Percentiles rank a stretch among this genome's conserved stretches.
Evolutionary conservation across 1,284 basidiomycete species (phyloP).

Genomic region (Naganishia liquefaciens): DNA sequence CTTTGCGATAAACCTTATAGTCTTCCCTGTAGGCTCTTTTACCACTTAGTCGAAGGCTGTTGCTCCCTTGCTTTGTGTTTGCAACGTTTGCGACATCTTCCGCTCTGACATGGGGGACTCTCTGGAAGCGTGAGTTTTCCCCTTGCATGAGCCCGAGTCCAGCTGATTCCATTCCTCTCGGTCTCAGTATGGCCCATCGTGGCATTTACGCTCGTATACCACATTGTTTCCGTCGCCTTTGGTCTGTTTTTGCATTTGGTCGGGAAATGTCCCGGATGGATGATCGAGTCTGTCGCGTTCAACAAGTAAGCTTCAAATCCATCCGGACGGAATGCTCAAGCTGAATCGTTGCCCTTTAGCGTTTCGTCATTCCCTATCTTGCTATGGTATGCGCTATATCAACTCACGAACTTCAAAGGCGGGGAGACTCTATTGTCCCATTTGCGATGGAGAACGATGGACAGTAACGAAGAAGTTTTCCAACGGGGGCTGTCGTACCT

Average conservation of each 20-base stretch:
- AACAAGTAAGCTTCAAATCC: conserved; percentile 44
- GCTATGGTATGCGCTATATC: conserved; percentile 40
- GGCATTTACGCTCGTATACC: conserved; percentile 42
- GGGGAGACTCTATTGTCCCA: conserved; percentile 37
- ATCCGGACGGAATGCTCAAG: no score
- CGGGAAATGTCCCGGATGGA: conserved; percentile 41
- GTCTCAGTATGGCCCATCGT: conserved; percentile 44
- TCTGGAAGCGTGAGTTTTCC: conserved; percentile 40
- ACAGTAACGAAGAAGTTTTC: conserved; percentile 36
- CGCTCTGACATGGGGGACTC: conserved; percentile 35
- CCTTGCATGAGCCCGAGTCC: not conserved
- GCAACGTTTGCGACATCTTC: conserved; percentile 42
- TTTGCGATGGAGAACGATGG: conserved; percentile 44
- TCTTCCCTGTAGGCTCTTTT: conserved; percentile 33
- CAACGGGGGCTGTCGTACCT: conserved; percentile 42
- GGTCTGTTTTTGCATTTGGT: conserved; percentile 38
- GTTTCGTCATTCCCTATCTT: conserved; percentile 46
- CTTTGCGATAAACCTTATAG: not conserved
- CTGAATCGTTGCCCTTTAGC: conserved; percentile 34
- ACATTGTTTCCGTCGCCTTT: conserved; percentile 40
- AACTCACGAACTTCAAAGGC: conserved; percentile 33
- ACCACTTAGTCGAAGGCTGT: conserved; percentile 37
- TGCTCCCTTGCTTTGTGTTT: conserved; percentile 45
- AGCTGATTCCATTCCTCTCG: not conserved
- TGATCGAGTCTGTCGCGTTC: conserved; percentile 41